Conservation (phyloP, 1,139 yeast genomes). For the Kodamaea sp. region DNA sequence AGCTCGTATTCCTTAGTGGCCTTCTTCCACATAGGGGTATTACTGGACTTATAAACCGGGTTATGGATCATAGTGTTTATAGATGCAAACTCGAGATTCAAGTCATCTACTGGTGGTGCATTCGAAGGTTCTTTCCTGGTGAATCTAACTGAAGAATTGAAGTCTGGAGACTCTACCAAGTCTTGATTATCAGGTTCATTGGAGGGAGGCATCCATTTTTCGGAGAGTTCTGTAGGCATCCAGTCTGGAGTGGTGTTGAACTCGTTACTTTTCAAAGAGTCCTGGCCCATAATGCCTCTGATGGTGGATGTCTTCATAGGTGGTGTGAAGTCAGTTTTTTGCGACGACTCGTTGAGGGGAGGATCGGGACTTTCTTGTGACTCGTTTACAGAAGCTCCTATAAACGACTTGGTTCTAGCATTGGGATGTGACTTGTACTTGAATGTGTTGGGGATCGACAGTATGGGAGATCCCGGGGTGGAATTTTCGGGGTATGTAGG, state of each 20-base stretch:
- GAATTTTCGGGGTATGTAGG: neutral
- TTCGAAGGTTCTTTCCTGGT: constrained; percentile 15
- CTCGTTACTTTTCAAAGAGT: constrained; percentile 6
- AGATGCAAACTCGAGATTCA: constrained; percentile 24
- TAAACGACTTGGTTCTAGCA: constrained; percentile 40
- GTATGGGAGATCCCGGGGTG: constrained; percentile 20
- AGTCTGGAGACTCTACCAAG: constrained; percentile 17
- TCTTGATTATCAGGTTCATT: constrained; percentile 2
- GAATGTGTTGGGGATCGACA: constrained; percentile 48
- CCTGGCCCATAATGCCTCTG: constrained; percentile 3
- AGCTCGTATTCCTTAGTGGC: constrained; percentile 31
- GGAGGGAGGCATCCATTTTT: constrained; percentile 31
- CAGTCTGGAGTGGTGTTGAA: constrained; percentile 40
- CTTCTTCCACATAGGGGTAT: constrained; percentile 43
- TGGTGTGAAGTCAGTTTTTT: constrained; percentile 9
- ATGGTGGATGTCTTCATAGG: constrained; percentile 22
- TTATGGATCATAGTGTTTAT: constrained; percentile 42
- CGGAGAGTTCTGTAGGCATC: constrained; percentile 47
- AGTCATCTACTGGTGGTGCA: constrained; percentile 9
- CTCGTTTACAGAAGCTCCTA: constrained; percentile 17
- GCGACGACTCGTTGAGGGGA: neutral
- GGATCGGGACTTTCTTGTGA: constrained; percentile 4
- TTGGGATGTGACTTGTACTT: constrained; percentile 49
- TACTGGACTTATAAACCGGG: constrained; percentile 20
- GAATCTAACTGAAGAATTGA: constrained; percentile 34